phyloP scores from a whole-genome alignment of 164 flowering plant genomes.

The Magnolia kwangsiensis region DNA sequence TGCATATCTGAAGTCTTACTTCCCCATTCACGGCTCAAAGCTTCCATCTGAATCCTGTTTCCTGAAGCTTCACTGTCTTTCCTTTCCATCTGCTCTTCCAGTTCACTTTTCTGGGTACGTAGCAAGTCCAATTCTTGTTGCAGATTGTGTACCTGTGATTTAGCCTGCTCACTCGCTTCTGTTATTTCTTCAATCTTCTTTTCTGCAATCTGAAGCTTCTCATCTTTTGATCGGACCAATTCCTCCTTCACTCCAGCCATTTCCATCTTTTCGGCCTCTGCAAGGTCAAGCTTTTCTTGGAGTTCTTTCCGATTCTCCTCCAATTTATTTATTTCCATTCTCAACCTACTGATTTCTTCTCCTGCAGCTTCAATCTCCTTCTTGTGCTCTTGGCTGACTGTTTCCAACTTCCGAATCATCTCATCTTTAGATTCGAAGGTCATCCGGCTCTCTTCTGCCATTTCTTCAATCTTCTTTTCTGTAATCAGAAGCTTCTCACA shows the following conservation, averaged over 20 bases:
- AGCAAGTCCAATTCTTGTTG: conserved; percentile 32
- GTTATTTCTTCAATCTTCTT: neutral
- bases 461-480: conserved; percentile 32
- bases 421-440: conserved; percentile 28
- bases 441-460: conserved; percentile 30
- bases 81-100: conserved; percentile 31
- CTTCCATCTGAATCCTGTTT: conserved; percentile 9
- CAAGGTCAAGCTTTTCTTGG: conserved; percentile 10
- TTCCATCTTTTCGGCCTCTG: conserved; percentile 15
- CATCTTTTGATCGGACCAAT: conserved; percentile 6
- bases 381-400: conserved; percentile 9
- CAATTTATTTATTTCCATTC: conserved; percentile 6
- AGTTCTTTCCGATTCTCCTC: conserved; percentile 11
- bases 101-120: conserved; percentile 23
- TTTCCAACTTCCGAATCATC: conserved; percentile 15
- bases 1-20: conserved; percentile 5
- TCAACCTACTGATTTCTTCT: conserved; percentile 15
- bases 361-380: conserved; percentile 11
- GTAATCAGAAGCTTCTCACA: conserved; percentile 20
- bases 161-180: neutral
- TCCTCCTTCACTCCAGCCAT: conserved; percentile 13
- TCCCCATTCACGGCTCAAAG: neutral
- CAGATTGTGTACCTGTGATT: conserved; percentile 24
- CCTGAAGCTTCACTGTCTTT: conserved; percentile 15
- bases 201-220: conserved; percentile 3